A percentile compares a stretch with the other conserved stretches of the same genome.
Conservation (phyloP, 2,329 filamentous ascomycete species). For the Coleophoma eucalyptorum region DNA sequence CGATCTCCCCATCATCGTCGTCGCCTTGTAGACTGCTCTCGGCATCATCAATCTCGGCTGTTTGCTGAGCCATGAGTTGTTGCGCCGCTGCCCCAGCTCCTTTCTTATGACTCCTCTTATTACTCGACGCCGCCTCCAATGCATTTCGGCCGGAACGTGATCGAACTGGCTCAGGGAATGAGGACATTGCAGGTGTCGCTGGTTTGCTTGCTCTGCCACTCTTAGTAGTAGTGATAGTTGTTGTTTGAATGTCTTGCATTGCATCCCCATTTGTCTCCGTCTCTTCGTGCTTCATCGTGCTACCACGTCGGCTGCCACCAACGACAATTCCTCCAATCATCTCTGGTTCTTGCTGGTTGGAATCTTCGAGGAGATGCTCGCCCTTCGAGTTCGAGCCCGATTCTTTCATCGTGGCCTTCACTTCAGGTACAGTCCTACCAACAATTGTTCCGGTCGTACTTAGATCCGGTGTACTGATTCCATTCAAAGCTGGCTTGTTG, state of each 20-base stretch:
- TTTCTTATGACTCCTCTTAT: conserved; percentile 60
- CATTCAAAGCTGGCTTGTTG: conserved; percentile 55
- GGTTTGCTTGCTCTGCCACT: conserved; percentile 64
- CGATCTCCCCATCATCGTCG: conserved; percentile 56
- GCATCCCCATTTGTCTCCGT: conserved; percentile 38
- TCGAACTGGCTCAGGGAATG: conserved; percentile 52
- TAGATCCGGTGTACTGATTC: conserved; percentile 25
- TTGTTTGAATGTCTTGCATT: conserved; percentile 26
- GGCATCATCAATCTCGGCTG: conserved; percentile 40
- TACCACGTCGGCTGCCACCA: conserved; percentile 38
- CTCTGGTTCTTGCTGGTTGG: conserved; percentile 28
- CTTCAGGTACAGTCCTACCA: conserved; percentile 37
- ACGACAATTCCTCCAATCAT: conserved; percentile 22
- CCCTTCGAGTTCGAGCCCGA: conserved; percentile 28
- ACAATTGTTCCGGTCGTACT: conserved; percentile 21
- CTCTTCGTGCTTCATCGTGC: conserved; percentile 44
- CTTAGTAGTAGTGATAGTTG: conserved; percentile 47
- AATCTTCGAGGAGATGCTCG: conserved; percentile 26
- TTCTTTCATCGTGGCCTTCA: conserved; percentile 50
- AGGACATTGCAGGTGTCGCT: conserved; percentile 57
- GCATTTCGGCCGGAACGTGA: conserved; percentile 49
- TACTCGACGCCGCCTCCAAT: conserved; percentile 21
- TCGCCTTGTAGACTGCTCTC: conserved; percentile 40
- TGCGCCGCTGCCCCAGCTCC: conserved; percentile 33
- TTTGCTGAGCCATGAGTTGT: conserved; percentile 23